These are phyloP conservation scores for Schizophyllum commune DNA, from an alignment of 1,284 basidiomycete species.

Conservation along the genomic window DNA sequence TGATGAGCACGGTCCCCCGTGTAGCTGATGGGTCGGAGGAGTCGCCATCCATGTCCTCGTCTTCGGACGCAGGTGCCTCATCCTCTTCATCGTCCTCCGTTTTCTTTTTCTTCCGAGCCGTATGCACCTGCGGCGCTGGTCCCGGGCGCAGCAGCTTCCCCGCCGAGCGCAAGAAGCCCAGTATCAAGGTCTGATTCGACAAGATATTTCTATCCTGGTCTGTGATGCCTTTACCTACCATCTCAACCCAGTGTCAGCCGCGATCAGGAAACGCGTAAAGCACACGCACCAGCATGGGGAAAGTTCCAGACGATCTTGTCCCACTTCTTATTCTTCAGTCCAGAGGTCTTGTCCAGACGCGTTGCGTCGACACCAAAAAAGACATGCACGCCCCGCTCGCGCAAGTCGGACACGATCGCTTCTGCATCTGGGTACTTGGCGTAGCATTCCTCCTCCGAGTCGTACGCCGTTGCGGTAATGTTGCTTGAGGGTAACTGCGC, in stretches of 20 bases:
- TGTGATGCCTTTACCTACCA: conserved; percentile 81
- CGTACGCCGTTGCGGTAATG: conserved; percentile 84
- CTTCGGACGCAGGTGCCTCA: conserved; percentile 19
- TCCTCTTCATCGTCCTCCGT: conserved; percentile 37
- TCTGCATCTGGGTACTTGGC: conserved; percentile 81
- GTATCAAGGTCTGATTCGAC: conserved; percentile 84
- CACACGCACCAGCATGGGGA: conserved; percentile 82
- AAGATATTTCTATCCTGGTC: conserved; percentile 93
- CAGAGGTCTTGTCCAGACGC: conserved; percentile 52
- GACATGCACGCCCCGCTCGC: conserved; percentile 59
- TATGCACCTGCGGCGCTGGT: conserved; percentile 34
- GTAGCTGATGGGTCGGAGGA: conserved; percentile 11
- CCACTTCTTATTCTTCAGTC: conserved; percentile 54
- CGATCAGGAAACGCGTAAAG: conserved; percentile 2
- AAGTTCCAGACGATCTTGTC: conserved; percentile 94
- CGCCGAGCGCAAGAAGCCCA: conserved; percentile 79
- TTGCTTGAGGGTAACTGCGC: conserved; percentile 56
- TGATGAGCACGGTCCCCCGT: conserved; percentile 75
- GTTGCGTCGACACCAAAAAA: conserved; percentile 85
- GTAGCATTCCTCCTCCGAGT: conserved; percentile 71
- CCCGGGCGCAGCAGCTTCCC: conserved; percentile 58
- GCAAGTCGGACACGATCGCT: conserved; percentile 52
- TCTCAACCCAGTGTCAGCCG: conserved; percentile 6
- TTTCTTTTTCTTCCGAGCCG: conserved; percentile 36
- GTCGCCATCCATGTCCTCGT: conserved; percentile 17